Base-by-base conservation (phyloP, 2,329 filamentous ascomycete species). In the Aschersonia sp. region DNA sequence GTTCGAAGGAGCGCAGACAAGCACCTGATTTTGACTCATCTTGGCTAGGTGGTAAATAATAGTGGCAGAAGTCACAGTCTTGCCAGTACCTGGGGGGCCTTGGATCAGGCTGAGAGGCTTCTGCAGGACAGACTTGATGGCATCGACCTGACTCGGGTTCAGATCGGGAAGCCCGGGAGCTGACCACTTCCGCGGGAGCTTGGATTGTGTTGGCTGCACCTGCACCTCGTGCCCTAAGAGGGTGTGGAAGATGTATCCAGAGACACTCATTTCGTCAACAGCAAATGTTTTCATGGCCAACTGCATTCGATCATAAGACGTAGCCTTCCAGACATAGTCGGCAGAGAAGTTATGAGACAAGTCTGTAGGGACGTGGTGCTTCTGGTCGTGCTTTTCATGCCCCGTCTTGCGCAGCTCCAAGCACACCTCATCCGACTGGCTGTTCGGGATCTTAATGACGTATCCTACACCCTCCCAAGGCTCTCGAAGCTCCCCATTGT, bases 261-360 rank as follows among this genome's bases (percentile, higher is more conserved):
- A 97, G 42, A 98, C 90, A 60, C 89, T 96, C 84, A 94, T 86
- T 65, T 98, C 92, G 57, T 98, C 90, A 43, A 97, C 81, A 5
- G 92, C 92, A 62, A 98, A 98, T 0, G 87, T 97, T 73, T 96
- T 97, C 90, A 98, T 97, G 47, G 92, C 94, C 55, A 89, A 80
- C 65, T 98, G 92, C 92, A 98, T 98, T 53, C 92, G 89, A 60
- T 98, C 92, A 62, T 98, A 98, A 0, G 90, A 97, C 0, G 94
- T 98, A 11, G 94, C 92, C 64, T 98, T 98, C 92, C 92, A 98
- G 48, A 98, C 92, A 60, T 98, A 98, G 63, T 98, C 92, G 54
- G 90, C 92, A 12, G 88, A 95, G 67, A 98, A 98, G 65, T 96
- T 95, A 67, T 94, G 87, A 0, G 90, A 95, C 65, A 90, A 92